Evolutionary conservation across 192 early-diverging fungal genomes (phyloP).

Genomic region (Linnemannia hyalina): DNA sequence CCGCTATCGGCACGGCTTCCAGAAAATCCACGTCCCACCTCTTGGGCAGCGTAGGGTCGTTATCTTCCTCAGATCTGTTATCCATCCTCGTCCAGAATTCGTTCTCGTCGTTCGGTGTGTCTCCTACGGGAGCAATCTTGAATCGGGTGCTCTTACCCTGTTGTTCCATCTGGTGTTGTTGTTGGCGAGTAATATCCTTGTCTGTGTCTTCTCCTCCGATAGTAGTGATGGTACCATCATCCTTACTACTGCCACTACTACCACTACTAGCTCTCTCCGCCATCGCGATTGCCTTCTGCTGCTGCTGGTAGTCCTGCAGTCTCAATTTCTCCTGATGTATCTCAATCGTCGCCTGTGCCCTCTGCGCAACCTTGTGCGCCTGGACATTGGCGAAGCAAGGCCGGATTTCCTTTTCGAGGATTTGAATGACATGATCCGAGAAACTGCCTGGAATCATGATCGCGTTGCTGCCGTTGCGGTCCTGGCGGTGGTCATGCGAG

Average conservation of each 20-base stretch:
- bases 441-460: conserved; percentile 39
- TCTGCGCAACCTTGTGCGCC: conserved; percentile 23
- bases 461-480: background rate
- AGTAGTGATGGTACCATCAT: background rate
- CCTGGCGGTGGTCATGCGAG: background rate
- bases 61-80: background rate
- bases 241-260: background rate
- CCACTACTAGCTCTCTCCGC: background rate
- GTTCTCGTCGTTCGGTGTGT: conserved; percentile 41
- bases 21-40: conserved; percentile 36
- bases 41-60: background rate
- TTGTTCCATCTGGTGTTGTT: background rate
- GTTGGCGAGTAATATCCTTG: background rate
- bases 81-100: conserved; percentile 10
- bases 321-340: conserved; percentile 25
- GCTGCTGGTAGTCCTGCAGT: background rate
- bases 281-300: background rate
- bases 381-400: conserved; percentile 37
- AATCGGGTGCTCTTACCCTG: background rate
- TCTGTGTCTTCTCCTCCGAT: background rate
- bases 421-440: conserved; percentile 40
- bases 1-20: conserved; percentile 27
- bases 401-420: conserved; percentile 35
- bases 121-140: conserved; percentile 32
- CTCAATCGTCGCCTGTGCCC: conserved; percentile 27